phyloP scores from a whole-genome alignment of 2,329 filamentous ascomycete genomes.

The Lecanicillium sp. region DNA sequence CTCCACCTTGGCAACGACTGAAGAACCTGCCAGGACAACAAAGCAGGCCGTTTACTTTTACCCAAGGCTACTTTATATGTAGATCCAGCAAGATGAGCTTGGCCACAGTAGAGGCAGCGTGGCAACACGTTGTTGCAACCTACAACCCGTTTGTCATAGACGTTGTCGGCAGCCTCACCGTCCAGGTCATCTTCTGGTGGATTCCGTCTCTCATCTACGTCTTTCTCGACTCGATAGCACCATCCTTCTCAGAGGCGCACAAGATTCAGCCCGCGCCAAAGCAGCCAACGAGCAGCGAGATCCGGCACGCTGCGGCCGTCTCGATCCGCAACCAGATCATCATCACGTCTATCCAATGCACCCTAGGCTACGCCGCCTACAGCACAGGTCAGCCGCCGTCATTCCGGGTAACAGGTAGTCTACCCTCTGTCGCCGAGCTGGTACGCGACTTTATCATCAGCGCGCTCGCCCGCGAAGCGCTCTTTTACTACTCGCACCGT shows the following conservation, averaged over 20 bases:
- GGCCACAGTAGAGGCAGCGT: slow-evolving; percentile 6
- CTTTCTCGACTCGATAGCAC: slow-evolving; percentile 33
- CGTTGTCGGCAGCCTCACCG: slow-evolving; percentile 27
- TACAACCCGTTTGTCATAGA: slow-evolving; percentile 27
- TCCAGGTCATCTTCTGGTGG: slow-evolving; percentile 39
- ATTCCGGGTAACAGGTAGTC: slow-evolving; percentile 27
- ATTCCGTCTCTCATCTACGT: slow-evolving; percentile 32
- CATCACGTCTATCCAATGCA: slow-evolving; percentile 23
- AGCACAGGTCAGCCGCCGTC: slow-evolving; percentile 16
- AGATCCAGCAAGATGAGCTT: no score
- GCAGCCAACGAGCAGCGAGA: slow-evolving; percentile 37
- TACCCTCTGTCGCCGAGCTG: slow-evolving; percentile 29
- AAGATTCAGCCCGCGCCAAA: slow-evolving; percentile 45
- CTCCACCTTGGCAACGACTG: no score
- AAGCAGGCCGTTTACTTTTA: no score
- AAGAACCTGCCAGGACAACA: no score
- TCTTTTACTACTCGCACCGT: slow-evolving; percentile 50
- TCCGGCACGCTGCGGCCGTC: slow-evolving; percentile 32
- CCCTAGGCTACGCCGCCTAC: slow-evolving; percentile 12
- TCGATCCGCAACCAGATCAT: slow-evolving; percentile 40
- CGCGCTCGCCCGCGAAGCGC: slow-evolving; percentile 34
- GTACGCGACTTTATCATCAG: slow-evolving; percentile 31
- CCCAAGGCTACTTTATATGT: no score
- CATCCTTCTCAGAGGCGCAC: slow-evolving; percentile 39
- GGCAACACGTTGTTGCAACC: slow-evolving; percentile 14